phyloP scores from a whole-genome alignment of 441 rosid genomes.

The Rhodomyrtus psidioides region DNA sequence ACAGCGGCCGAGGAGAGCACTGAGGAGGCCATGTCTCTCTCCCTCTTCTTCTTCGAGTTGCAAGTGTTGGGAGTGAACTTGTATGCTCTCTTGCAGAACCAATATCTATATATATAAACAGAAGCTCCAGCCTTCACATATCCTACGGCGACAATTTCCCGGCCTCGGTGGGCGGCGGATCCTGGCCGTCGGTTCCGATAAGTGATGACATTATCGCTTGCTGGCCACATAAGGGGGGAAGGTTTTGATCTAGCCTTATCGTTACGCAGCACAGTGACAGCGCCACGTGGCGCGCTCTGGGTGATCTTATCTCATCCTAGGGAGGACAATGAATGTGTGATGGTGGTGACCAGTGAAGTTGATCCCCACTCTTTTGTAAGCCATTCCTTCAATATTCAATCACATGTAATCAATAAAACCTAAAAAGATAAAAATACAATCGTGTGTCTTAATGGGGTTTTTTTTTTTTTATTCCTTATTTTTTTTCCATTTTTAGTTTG shows the following conservation, averaged over 20 bases:
- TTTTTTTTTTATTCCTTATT: neutral
- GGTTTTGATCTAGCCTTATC: slow-evolving; percentile 9
- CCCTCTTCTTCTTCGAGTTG: neutral
- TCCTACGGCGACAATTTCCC: neutral
- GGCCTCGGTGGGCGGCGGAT: neutral
- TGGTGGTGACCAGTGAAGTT: neutral
- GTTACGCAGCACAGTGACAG: neutral
- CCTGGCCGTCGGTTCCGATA: neutral
- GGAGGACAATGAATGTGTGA: slow-evolving; percentile 2
- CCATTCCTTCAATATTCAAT: neutral
- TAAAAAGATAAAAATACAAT: neutral
- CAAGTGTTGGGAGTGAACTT: neutral
- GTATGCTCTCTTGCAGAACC: neutral
- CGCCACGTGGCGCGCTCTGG: slow-evolving; percentile 5
- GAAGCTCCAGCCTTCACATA: neutral
- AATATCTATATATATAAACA: neutral
- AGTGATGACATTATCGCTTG: neutral
- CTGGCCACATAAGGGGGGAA: slow-evolving; percentile 7
- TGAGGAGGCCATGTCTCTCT: slow-evolving; percentile 10
- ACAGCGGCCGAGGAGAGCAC: slow-evolving; percentile 13
- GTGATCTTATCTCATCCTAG: slow-evolving; percentile 20
- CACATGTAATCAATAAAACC: neutral
- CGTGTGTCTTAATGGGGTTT: neutral
- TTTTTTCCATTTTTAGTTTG: neutral
- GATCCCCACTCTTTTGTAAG: neutral